phyloP scores from a whole-genome alignment of 257 asterid genomes.

The Primulina eburnea region DNA sequence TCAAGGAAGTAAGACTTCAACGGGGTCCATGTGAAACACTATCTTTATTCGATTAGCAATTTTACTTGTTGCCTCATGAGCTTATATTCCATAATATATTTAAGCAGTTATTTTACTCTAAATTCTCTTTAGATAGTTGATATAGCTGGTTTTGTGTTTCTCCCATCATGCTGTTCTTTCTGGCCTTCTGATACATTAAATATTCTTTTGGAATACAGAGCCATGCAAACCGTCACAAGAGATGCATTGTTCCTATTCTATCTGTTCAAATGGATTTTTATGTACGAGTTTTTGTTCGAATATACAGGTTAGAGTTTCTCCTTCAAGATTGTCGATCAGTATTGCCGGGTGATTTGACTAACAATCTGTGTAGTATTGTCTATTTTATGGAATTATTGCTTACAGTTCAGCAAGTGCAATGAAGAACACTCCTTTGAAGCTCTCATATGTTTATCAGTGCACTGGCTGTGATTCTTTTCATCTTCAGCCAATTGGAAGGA shows the following conservation, averaged over 20 bases:
- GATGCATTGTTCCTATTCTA: slow-evolving; percentile 88
- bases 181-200: slow-evolving; percentile 4
- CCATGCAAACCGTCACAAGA: slow-evolving; percentile 95
- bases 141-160: neutral
- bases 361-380: neutral
- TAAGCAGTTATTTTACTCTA: neutral
- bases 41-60: neutral
- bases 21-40: neutral
- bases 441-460: slow-evolving; percentile 93
- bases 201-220: slow-evolving; percentile 49
- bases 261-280: slow-evolving; percentile 97
- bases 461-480: slow-evolving; percentile 95
- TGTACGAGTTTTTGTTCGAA: slow-evolving; percentile 90
- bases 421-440: slow-evolving; percentile 93
- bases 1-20: neutral
- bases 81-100: neutral
- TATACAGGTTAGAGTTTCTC: slow-evolving; percentile 67
- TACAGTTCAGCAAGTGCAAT: slow-evolving; percentile 91
- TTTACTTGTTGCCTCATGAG: neutral
- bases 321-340: slow-evolving; percentile 15
- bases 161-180: neutral
- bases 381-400: slow-evolving; percentile 18
- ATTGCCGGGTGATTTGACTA: neutral
- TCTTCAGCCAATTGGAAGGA: slow-evolving; percentile 89
- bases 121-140: neutral